Evolutionary conservation across 108 stramenopile genomes (phyloP).

Genomic region (Nannochloropsis salina): DNA sequence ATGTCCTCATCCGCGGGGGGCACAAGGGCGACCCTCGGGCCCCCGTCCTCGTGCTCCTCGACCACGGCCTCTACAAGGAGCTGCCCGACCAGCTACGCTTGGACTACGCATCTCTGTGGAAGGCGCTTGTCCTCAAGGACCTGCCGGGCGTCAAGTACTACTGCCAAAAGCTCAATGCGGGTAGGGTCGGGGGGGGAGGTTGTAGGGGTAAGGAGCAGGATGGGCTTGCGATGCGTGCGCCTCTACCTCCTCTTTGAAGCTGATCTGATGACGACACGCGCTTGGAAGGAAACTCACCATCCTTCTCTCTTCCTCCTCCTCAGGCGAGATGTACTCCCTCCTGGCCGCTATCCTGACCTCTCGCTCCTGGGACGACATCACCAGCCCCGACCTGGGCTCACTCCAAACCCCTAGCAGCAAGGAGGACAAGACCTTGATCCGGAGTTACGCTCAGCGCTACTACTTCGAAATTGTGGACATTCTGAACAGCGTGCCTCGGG

Average conservation of each 20-base stretch:
- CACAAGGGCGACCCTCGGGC: constrained; percentile 64
- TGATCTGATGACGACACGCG: neutral
- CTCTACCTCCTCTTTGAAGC: neutral
- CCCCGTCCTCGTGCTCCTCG: constrained; percentile 67
- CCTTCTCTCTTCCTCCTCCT: neutral
- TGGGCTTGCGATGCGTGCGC: neutral
- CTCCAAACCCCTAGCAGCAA: constrained; percentile 41
- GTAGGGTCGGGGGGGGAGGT: neutral
- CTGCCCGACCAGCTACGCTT: constrained; percentile 69
- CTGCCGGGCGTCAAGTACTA: constrained; percentile 65
- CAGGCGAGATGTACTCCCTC: constrained; percentile 70
- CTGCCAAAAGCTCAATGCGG: constrained; percentile 60
- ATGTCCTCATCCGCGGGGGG: constrained; percentile 70
- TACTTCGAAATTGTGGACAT: constrained; percentile 71
- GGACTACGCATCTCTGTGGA: constrained; percentile 72
- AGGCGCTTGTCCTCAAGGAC: constrained; percentile 71
- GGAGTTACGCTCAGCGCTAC: constrained; percentile 81
- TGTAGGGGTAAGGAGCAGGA: neutral
- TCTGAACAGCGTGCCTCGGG: constrained; percentile 70
- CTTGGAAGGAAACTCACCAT: neutral
- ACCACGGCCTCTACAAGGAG: constrained; percentile 79
- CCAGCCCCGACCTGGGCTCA: constrained; percentile 55
- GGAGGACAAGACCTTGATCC: constrained; percentile 71
- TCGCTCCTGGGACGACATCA: constrained; percentile 85
- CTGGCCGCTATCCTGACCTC: constrained; percentile 85